Evolutionary conservation across 441 rosid genomes (phyloP), one percentile per base, ranked within the genome.

Genomic region (Aquilaria agallochum): DNA sequence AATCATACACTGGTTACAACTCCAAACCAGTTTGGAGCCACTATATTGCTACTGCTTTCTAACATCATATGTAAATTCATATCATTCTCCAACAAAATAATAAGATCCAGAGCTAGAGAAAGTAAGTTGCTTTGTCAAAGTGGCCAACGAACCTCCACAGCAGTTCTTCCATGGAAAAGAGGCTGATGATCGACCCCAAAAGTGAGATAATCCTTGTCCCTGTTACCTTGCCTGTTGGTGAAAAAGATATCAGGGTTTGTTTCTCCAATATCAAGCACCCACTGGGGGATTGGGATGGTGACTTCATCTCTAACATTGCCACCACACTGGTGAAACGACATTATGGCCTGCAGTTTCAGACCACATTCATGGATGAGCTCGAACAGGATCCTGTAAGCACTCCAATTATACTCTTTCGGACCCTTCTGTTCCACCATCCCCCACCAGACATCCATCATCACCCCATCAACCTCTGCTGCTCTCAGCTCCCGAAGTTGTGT

Each of bases 391-490:
- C 86, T 77, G 67, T 92, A 92, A 56, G 88, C 88, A 50, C 68
- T 70, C 98, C 95, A 89, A 31, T 81, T 87, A 60, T 87, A 83
- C 34, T 75, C 72, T 72, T 51, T 62, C 12, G 95, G 83, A 9
- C 84, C 88, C 33, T 76, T 76, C 27, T 83, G 68, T 63, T 92
- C 90, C 12, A 83, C 58, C 51, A 87, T 78, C 50, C 96, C 93
- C 98, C 93, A 92, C 93, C 93, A 87, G 0, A 89, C 88, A 49
- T 92, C 96, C 0, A 81, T 69, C 92, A 87, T 92, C 9, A 89
- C 81, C 40, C 98, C 96, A 31, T 89, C 96, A 5, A 87, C 63
- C 2, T 86, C 89, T 9, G 83, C 90, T 4, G 70, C 77, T 64
- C 72, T 86, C 52, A 89, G 80, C 77, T 83, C 73, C 74, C 72